Conservation (phyloP, 192 early-diverging fungal genomes). For the Entomortierella lignicola region DNA sequence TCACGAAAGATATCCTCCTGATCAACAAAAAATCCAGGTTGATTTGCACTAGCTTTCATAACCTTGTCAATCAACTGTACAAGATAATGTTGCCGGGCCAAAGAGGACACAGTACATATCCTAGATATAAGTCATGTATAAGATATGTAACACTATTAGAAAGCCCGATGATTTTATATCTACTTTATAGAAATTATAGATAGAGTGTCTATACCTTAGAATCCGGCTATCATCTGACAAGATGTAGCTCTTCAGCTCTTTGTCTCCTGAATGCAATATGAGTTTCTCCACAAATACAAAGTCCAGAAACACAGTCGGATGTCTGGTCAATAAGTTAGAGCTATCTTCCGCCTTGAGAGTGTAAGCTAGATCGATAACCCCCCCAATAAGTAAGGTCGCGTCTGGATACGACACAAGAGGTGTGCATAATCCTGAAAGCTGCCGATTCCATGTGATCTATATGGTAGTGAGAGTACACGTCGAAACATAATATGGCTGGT, state of each 20-base stretch:
- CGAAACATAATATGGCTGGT: no score
- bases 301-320: not conserved
- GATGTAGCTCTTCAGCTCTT: not conserved
- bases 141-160: not conserved
- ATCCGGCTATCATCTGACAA: not conserved
- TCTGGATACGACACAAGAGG: slow-evolving; percentile 6
- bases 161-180: no score
- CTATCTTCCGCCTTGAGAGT: not conserved
- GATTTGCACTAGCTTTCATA: slow-evolving; percentile 1
- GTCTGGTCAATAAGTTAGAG: not conserved
- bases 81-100: slow-evolving; percentile 10
- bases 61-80: slow-evolving; percentile 12
- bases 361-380: slow-evolving; percentile 10
- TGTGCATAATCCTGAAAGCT: slow-evolving; percentile 27
- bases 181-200: no score
- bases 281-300: slow-evolving; percentile 7
- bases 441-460: slow-evolving; percentile 20
- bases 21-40: slow-evolving; percentile 6
- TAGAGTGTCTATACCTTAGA: not conserved
- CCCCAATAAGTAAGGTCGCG: not conserved
- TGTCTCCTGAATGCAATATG: not conserved
- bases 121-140: slow-evolving; percentile 2
- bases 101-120: slow-evolving; percentile 2
- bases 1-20: slow-evolving; percentile 2
- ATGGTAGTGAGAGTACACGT: no score